Evolutionary conservation across 78 protist genomes (phyloP).

Genomic region (Bodo saltans): DNA sequence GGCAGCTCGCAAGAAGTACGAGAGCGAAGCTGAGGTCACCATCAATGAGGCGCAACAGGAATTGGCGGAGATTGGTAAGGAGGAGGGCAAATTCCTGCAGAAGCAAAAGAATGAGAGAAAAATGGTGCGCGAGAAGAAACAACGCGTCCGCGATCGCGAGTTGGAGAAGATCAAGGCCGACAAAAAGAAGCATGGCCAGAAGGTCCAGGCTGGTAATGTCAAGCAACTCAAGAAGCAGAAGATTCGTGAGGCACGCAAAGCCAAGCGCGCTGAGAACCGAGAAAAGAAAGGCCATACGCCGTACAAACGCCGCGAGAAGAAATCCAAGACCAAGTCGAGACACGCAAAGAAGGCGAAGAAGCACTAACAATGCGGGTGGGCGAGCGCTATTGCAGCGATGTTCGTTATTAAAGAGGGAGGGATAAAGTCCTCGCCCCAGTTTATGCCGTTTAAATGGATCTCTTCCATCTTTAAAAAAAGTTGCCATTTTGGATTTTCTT

Average conservation of each 20-base stretch:
- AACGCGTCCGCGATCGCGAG: background rate
- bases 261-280: too few relatives aligned
- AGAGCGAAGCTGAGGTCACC: background rate
- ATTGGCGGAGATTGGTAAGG: background rate
- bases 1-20: background rate
- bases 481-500: too few relatives aligned
- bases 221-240: background rate
- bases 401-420: too few relatives aligned
- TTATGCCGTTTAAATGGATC: too few relatives aligned
- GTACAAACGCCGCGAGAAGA: too few relatives aligned
- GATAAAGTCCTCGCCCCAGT: too few relatives aligned
- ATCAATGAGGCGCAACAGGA: background rate
- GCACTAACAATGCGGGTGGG: too few relatives aligned
- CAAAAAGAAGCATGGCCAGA: background rate
- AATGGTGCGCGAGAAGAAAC: background rate
- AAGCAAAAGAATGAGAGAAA: background rate
- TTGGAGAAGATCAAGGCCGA: background rate
- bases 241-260: background rate
- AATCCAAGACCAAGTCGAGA: too few relatives aligned
- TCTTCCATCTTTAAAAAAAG: too few relatives aligned
- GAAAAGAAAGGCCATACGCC: too few relatives aligned
- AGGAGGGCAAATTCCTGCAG: background rate
- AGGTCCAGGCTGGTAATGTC: background rate
- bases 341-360: too few relatives aligned
- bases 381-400: too few relatives aligned